phyloP scores from a whole-genome alignment of 352 stramenopile species.

The Phytopythium boreale region DNA sequence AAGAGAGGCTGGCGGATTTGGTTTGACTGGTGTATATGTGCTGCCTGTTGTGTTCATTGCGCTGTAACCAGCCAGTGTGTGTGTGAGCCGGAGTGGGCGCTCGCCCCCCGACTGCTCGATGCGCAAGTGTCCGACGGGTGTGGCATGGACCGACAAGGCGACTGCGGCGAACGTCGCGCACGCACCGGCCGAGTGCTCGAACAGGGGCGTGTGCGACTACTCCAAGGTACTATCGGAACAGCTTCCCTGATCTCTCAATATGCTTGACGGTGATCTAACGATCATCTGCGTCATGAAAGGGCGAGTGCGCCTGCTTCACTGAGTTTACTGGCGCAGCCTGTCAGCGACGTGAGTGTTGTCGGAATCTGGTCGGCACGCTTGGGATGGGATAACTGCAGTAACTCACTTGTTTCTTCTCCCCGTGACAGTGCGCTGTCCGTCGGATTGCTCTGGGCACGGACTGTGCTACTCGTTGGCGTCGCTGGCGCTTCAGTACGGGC shows the following conservation, averaged over 20 bases:
- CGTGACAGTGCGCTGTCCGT: slow-evolving; percentile 45
- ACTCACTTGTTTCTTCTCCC: background rate
- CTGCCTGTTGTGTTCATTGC: background rate
- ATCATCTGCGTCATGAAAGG: slow-evolving; percentile 17
- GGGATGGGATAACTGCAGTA: background rate
- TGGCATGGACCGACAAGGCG: slow-evolving; percentile 82
- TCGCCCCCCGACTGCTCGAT: slow-evolving; percentile 71
- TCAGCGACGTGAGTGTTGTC: slow-evolving; percentile 40
- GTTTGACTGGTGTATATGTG: background rate
- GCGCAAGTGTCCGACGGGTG: slow-evolving; percentile 59
- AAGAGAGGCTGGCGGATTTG: background rate
- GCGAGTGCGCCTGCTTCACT: slow-evolving; percentile 53
- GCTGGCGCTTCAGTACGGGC: slow-evolving; percentile 46
- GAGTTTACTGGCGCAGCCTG: slow-evolving; percentile 59
- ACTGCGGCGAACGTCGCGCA: slow-evolving; percentile 50
- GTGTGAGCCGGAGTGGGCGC: slow-evolving; percentile 59
- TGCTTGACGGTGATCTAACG: background rate
- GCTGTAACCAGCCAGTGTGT: slow-evolving; percentile 47
- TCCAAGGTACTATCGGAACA: slow-evolving; percentile 24
- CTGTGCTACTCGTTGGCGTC: slow-evolving; percentile 55
- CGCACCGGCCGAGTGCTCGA: slow-evolving; percentile 56
- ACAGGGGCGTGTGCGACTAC: slow-evolving; percentile 61
- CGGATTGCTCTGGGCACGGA: slow-evolving; percentile 60
- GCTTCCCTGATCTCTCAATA: background rate
- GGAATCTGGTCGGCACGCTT: background rate